A percentile compares a stretch with the other conserved stretches of the same genome.
phyloP scores from a whole-genome alignment of 805 yeast species.

The Metschnikowia borealis region DNA sequence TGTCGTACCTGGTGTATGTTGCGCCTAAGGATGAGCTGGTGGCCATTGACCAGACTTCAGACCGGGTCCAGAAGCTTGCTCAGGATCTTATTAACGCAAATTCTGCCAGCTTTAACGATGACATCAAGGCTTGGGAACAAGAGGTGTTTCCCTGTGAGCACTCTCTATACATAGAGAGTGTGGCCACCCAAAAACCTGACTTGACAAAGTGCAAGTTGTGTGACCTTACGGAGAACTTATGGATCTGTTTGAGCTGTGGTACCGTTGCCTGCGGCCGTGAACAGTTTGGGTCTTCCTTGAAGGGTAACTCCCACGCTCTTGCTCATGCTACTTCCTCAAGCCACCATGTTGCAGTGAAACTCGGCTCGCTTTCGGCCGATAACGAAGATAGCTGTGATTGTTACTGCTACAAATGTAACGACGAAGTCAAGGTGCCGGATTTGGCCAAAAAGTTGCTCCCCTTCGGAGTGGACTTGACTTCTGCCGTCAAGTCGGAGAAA shows the following conservation, averaged over 20 bases:
- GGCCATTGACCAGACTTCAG: slow-evolving; percentile 22
- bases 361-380: slow-evolving; percentile 80
- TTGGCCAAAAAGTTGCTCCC: slow-evolving; percentile 45
- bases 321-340: slow-evolving; percentile 54
- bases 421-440: slow-evolving; percentile 76
- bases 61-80: slow-evolving; percentile 27
- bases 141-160: slow-evolving; percentile 81
- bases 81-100: slow-evolving; percentile 50
- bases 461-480: slow-evolving; percentile 63
- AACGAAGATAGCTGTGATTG: slow-evolving; percentile 62
- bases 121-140: slow-evolving; percentile 88
- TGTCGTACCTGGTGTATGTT: slow-evolving; percentile 39
- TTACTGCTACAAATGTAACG: slow-evolving; percentile 85
- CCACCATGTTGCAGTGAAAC: slow-evolving; percentile 84
- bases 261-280: slow-evolving; percentile 90
- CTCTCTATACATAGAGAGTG: slow-evolving; percentile 48
- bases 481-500: slow-evolving; percentile 73
- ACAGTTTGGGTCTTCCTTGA: slow-evolving; percentile 81
- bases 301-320: slow-evolving; percentile 93
- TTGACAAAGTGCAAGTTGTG: slow-evolving; percentile 51
- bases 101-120: slow-evolving; percentile 58
- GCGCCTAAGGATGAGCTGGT: slow-evolving; percentile 26
- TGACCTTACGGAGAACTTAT: slow-evolving; percentile 69
- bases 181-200: slow-evolving; percentile 32
- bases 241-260: slow-evolving; percentile 94